Conservation (phyloP, 345 rosid species). For the Salix dunnii region DNA sequence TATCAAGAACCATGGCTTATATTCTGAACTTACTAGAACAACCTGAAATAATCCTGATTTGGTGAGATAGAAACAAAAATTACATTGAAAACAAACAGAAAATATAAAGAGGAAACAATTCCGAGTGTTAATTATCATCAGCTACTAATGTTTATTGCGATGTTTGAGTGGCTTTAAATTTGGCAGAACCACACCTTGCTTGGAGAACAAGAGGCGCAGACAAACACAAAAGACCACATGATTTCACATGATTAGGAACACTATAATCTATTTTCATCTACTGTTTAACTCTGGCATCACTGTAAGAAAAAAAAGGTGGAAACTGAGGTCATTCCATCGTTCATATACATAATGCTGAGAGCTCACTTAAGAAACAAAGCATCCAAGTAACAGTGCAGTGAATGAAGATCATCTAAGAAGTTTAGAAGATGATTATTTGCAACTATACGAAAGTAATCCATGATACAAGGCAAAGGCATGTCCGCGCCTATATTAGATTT, state of each 20-base stretch:
- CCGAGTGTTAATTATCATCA: neutral
- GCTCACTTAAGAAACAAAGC: neutral
- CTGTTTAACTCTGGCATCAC: no score
- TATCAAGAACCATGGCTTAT: slow-evolving; percentile 67
- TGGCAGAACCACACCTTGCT: no score
- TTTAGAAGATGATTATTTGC: neutral
- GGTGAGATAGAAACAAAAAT: neutral
- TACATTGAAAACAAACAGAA: neutral
- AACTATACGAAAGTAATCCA: neutral
- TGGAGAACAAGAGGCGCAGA: no score
- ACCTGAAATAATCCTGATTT: slow-evolving; percentile 10
- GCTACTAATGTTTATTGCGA: neutral
- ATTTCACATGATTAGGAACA: neutral
- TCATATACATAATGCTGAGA: neutral
- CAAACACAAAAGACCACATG: no score
- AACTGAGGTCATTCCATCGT: neutral
- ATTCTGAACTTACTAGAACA: neutral
- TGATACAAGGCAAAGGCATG: neutral
- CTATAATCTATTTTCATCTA: no score
- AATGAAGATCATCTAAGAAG: neutral
- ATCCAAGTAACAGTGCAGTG: neutral
- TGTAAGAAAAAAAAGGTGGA: neutral
- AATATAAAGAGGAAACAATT: neutral
- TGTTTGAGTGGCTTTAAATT: no score
- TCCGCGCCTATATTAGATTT: no score